Evolutionary conservation across 2,329 filamentous ascomycete species (phyloP).

Genomic region (Alternaria sp.): DNA sequence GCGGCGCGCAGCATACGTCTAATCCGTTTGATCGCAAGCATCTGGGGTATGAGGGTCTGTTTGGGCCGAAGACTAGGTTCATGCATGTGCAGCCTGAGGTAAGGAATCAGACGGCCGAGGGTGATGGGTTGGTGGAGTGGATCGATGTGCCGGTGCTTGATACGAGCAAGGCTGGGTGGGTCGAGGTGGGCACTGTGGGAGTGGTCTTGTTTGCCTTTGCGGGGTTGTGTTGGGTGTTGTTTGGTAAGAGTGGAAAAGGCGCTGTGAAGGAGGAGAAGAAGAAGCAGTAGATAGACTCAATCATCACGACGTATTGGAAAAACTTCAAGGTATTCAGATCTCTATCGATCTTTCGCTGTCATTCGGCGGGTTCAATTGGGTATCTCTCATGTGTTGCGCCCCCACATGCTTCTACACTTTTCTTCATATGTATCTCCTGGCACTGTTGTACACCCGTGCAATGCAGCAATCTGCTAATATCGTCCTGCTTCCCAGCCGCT

Average conservation of each 20-base stretch:
- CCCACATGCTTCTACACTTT: not conserved
- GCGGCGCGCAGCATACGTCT: constrained; percentile 71
- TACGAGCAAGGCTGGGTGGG: constrained; percentile 43
- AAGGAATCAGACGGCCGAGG: not conserved
- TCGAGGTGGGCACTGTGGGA: constrained; percentile 55
- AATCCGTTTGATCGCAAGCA: constrained; percentile 88
- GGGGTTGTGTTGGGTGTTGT: constrained; percentile 56
- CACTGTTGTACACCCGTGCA: not conserved
- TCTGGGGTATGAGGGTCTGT: constrained; percentile 85
- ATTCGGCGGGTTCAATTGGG: constrained; percentile 12
- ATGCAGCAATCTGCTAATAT: not conserved
- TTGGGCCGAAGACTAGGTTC: constrained; percentile 79
- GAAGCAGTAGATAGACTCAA: constrained; percentile 26
- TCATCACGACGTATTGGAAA: not conserved
- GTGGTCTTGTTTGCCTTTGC: constrained; percentile 55
- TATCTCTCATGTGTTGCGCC: constrained; percentile 11
- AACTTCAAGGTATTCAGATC: not conserved
- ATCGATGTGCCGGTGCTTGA: constrained; percentile 56
- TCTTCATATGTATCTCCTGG: not conserved
- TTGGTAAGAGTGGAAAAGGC: constrained; percentile 19
- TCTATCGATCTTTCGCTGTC: constrained; percentile 5
- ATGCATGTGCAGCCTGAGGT: constrained; percentile 68
- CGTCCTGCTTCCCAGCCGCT: not conserved
- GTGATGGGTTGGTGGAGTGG: constrained; percentile 36
- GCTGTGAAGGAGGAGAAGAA: constrained; percentile 30